Conservation (phyloP, 2,329 filamentous ascomycete genomes). For the Aspergillus aculeatinus region DNA sequence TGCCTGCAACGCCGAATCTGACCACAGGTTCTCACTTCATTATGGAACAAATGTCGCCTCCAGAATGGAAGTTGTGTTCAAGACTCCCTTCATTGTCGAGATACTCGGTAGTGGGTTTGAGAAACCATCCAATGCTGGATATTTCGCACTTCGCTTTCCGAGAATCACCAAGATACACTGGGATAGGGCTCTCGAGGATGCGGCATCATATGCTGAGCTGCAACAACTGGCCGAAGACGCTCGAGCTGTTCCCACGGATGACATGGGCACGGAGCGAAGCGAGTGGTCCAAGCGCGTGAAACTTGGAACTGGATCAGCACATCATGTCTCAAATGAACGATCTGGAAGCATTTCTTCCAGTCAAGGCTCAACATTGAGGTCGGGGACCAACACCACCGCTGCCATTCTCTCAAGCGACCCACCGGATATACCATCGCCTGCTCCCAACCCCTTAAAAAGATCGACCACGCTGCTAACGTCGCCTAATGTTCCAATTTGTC, state of each 20-base stretch:
- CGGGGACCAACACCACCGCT: not conserved
- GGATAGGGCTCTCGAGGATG: conserved; percentile 69
- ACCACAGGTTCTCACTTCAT: conserved; percentile 46
- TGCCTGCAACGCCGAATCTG: conserved; percentile 37
- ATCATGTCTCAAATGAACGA: conserved; percentile 14
- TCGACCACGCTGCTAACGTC: not conserved
- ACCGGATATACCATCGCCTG: not conserved
- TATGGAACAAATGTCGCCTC: conserved; percentile 44
- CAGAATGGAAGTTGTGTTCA: conserved; percentile 56
- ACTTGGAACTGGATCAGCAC: conserved; percentile 45
- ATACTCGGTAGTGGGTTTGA: conserved; percentile 78
- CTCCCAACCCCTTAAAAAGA: not conserved
- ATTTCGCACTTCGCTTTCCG: conserved; percentile 76
- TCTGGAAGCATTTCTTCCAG: conserved; percentile 27
- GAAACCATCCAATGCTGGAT: conserved; percentile 65
- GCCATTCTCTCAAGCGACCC: not conserved
- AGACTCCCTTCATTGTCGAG: conserved; percentile 72
- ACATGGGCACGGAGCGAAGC: conserved; percentile 61
- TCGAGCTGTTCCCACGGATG: conserved; percentile 49
- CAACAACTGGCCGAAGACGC: conserved; percentile 64
- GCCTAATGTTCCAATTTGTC: not conserved
- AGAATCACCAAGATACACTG: conserved; percentile 72
- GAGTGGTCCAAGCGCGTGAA: conserved; percentile 64
- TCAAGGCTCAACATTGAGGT: conserved; percentile 18
- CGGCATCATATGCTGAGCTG: conserved; percentile 67